Conservation (phyloP, 139 green algal species). For the Tetradesmus obliquus region DNA sequence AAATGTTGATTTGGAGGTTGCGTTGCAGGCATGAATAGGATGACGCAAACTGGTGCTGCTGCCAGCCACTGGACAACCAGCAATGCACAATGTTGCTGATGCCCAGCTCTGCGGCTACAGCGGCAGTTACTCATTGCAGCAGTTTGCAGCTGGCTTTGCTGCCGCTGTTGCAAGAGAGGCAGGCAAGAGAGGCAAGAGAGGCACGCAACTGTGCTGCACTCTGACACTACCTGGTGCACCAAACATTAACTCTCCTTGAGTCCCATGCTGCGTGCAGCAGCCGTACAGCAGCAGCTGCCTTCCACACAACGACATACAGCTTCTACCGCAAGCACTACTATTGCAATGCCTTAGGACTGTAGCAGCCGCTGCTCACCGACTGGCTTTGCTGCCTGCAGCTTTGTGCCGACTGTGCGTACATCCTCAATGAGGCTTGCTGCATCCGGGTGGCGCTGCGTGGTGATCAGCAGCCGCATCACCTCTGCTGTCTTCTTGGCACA, state of each 20-base stretch:
- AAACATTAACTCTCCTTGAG: too few relatives aligned
- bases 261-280: background rate
- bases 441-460: constrained; percentile 67
- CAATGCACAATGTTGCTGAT: constrained; percentile 91
- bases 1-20: background rate
- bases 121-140: background rate
- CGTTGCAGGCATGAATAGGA: too few relatives aligned
- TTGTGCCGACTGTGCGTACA: constrained; percentile 73
- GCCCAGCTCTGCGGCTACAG: constrained; percentile 80
- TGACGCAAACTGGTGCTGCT: too few relatives aligned
- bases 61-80: too few relatives aligned
- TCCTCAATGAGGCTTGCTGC: constrained; percentile 76
- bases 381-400: constrained; percentile 82
- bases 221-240: too few relatives aligned
- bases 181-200: too few relatives aligned
- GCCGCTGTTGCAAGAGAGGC: too few relatives aligned
- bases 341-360: background rate
- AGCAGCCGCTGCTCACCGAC: constrained; percentile 64
- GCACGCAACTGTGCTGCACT: too few relatives aligned
- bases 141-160: too few relatives aligned
- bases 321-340: background rate
- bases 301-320: background rate
- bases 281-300: background rate
- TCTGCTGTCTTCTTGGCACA: constrained; percentile 84
- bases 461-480: constrained; percentile 81